phyloP scores from a whole-genome alignment of 1,284 basidiomycete species.

The Trametes versicolor region DNA sequence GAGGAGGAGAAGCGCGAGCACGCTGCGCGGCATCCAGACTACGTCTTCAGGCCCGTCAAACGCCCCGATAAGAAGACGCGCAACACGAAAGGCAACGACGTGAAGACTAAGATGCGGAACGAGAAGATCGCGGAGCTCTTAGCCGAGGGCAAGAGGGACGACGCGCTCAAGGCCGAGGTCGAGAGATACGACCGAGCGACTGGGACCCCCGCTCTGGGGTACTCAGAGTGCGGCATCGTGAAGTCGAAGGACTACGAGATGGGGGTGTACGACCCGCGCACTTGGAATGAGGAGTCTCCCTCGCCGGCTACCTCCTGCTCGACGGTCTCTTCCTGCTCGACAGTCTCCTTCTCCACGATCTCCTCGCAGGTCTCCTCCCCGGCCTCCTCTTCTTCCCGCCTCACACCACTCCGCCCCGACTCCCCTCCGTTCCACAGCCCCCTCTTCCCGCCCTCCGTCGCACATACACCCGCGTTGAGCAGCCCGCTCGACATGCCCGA shows the following conservation, averaged over 20 bases:
- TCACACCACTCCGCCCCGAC: background rate
- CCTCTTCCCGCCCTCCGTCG: constrained; percentile 19
- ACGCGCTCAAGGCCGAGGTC: constrained; percentile 28
- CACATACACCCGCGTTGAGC: constrained; percentile 1
- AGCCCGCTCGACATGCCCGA: constrained; percentile 16
- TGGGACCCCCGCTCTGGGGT: background rate
- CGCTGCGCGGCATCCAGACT: constrained; percentile 54
- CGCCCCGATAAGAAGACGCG: constrained; percentile 35
- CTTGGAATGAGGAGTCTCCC: constrained; percentile 8
- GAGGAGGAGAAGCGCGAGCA: constrained; percentile 60
- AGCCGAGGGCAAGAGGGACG: constrained; percentile 19
- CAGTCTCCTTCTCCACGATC: background rate
- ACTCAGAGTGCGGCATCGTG: background rate
- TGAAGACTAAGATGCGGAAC: constrained; percentile 32
- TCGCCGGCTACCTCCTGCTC: constrained; percentile 2
- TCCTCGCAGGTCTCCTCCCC: background rate
- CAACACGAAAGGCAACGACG: constrained; percentile 39
- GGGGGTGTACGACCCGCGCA: constrained; percentile 28
- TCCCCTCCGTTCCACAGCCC: constrained; percentile 24
- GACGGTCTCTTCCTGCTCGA: no score
- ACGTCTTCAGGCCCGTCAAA: constrained; percentile 53
- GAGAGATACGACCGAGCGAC: constrained; percentile 22
- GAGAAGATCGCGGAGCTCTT: constrained; percentile 32
- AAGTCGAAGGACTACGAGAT: constrained; percentile 23
- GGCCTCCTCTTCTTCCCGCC: constrained; percentile 1